Percentiles rank a stretch among this genome's conserved stretches.
These are phyloP conservation scores for Arthrinium phaeospermum DNA, from an alignment of 2,329 filamentous ascomycete genomes.

Conservation along the genomic window DNA sequence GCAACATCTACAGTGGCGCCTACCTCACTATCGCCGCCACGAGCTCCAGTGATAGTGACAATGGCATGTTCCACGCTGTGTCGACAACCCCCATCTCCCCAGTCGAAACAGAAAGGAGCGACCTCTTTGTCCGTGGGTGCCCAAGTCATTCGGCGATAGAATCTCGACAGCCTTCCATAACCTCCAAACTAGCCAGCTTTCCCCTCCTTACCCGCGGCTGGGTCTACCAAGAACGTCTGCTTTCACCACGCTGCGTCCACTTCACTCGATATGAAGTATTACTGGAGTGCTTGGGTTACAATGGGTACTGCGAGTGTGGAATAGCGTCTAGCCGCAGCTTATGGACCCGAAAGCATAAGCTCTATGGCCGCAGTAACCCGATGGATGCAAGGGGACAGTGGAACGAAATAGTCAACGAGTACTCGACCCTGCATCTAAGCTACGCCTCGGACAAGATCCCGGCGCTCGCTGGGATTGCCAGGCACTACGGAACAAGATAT, in stretches of 20 bases:
- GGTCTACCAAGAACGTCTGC: background rate
- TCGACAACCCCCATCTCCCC: background rate
- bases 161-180: background rate
- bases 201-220: background rate
- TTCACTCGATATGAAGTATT: background rate
- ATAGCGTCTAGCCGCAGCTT: background rate
- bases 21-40: constrained; percentile 21
- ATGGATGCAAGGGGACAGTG: no score
- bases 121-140: background rate
- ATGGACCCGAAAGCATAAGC: no score
- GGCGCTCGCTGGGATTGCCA: background rate
- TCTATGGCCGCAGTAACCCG: no score
- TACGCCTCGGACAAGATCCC: background rate
- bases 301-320: background rate
- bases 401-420: background rate
- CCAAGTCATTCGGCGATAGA: background rate
- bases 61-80: background rate
- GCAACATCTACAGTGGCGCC: constrained; percentile 15
- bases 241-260: background rate
- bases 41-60: background rate
- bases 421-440: background rate
- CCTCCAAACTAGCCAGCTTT: background rate
- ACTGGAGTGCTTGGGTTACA: background rate
- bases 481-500: background rate
- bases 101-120: background rate